Conservation (phyloP, 768 basidiomycete genomes). For the Leucocoprinus birnbaumii region DNA sequence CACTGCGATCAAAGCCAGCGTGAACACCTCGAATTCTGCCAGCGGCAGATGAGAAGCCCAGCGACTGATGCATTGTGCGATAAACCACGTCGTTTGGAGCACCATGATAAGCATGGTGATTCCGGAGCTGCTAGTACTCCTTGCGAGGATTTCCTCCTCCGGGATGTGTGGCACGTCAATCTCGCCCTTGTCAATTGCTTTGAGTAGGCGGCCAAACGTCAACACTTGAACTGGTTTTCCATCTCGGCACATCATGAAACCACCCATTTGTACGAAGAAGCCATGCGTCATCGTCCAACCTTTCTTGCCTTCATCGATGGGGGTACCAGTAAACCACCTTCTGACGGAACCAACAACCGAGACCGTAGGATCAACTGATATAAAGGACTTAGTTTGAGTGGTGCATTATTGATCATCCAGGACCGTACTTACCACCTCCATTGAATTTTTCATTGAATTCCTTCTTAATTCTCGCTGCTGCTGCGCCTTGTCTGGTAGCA, state of each 20-base stretch:
- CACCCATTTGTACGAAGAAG: slow-evolving; percentile 14
- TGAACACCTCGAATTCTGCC: slow-evolving; percentile 2
- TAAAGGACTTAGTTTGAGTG: too few species aligned
- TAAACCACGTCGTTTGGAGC: slow-evolving; percentile 9
- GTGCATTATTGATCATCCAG: too few species aligned
- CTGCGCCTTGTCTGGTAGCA: slow-evolving; percentile 4
- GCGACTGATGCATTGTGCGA: neutral
- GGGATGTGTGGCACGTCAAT: neutral
- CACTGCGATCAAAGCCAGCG: slow-evolving; percentile 1
- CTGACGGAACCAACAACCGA: too few species aligned
- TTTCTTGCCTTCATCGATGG: neutral
- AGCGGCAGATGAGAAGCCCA: neutral
- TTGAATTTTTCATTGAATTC: neutral
- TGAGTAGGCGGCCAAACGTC: slow-evolving; percentile 2
- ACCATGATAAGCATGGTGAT: slow-evolving; percentile 3
- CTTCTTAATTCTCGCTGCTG: neutral
- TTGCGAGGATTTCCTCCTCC: slow-evolving; percentile 1
- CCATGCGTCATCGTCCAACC: slow-evolving; percentile 15
- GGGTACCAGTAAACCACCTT: too few species aligned
- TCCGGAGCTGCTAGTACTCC: neutral
- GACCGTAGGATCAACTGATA: too few species aligned
- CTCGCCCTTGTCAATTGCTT: neutral
- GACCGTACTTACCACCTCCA: neutral
- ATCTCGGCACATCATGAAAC: slow-evolving; percentile 9
- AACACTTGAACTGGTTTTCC: slow-evolving; percentile 1